Percentiles rank a stretch among this genome's conserved stretches.
These are phyloP conservation scores for Amanita subjunquillea DNA, from an alignment of 768 basidiomycete genomes.

Conservation along the genomic window DNA sequence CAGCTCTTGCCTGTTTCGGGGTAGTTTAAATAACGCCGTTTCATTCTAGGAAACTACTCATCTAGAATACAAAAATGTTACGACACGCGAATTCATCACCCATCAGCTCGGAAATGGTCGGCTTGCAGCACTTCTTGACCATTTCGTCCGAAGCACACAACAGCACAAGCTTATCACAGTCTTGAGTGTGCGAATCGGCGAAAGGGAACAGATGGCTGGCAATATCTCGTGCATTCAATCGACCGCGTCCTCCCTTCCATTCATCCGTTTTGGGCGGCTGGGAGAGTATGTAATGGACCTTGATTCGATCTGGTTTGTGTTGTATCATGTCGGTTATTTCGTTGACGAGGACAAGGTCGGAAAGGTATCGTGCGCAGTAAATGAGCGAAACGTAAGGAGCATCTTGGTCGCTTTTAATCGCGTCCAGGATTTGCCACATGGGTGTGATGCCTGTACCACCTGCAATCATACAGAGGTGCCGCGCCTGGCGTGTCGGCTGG, in stretches of 20 bases:
- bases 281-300: neutral
- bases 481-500: conserved; percentile 21
- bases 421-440: conserved; percentile 40
- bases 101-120: conserved; percentile 1
- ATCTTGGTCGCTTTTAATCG: conserved; percentile 76
- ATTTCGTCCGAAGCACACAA: neutral
- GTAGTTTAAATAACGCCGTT: no score
- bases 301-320: neutral
- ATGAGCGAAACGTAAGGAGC: conserved; percentile 76
- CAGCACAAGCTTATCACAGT: neutral
- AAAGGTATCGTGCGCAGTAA: conserved; percentile 30
- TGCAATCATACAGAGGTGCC: conserved; percentile 42
- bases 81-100: neutral
- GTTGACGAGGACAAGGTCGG: neutral
- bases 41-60: no score
- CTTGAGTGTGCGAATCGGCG: neutral
- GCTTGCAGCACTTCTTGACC: neutral
- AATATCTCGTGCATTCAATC: neutral
- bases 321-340: neutral
- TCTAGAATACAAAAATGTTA: neutral
- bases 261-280: neutral
- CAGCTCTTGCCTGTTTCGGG: no score
- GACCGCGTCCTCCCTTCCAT: neutral
- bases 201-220: neutral
- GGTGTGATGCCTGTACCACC: conserved; percentile 54